Base-by-base conservation (phyloP, 2,329 filamentous ascomycete species). In the Cladosporium sp. region DNA sequence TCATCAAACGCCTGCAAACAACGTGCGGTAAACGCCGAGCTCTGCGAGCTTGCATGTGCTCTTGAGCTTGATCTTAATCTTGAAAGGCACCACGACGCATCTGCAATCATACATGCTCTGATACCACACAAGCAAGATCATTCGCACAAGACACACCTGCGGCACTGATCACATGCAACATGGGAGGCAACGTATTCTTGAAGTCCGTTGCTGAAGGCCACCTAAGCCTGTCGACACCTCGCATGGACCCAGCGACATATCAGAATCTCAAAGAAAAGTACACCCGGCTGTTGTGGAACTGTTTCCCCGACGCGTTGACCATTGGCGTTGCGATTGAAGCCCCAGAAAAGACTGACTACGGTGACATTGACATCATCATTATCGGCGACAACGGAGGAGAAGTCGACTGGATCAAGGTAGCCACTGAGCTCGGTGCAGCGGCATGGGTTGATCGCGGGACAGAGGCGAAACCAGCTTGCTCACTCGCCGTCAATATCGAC, bases 311-410 rank as follows among this genome's bases (percentile, higher is more conserved):
- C 1, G 90, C 83, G 64, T 55, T 73, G 0, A 74, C 73, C 7
- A 83, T 88, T 4, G 80, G 77, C 0, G 78, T 80, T 0, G 85
- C 88, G 0, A 81, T 87, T 25, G 87, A 91, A 63, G 87, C 83
- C 0, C 89, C 89, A 0, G 85, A 70, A 1, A 94, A 94, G 71
- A 40, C 62, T 0, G 82, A 85, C 63, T 81, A 84, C 65, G 90
- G 90, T 19, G 90, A 94, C 62, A 74, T 95, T 36, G 90, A 94
- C 71, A 77, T 92, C 58, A 71, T 91, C 1, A 79, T 90, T 1
- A 74, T 65, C 56, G 61, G n/a, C n/a, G n/a, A 67, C 3, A 50
- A 62, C 20, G 48, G 36, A 8, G 48, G 28, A 8, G 22, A 44
- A 7, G 47, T 68, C 15, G 60, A 64, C 19, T 63, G 68, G 56